Evolutionary conservation across 2,329 filamentous ascomycete species (phyloP), one percentile per base, ranked within the genome.

Genomic region (Penicillium nordicum): DNA sequence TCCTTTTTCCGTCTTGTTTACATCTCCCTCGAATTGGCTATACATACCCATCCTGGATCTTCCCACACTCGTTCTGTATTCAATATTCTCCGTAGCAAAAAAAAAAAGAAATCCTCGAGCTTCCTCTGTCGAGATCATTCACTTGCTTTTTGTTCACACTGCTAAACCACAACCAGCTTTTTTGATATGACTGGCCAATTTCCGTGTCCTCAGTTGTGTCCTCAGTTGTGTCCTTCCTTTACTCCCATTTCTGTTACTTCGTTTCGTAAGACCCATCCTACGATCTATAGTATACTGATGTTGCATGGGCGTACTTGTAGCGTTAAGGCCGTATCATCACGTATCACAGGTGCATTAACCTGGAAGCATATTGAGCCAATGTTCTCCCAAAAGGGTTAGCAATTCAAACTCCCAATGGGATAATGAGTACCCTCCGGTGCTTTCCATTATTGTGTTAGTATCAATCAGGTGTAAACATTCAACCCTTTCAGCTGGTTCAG

Each of bases 51-150:
- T 37, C 25, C 12, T 50, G 11, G 36, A 38, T 41, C 47, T 41
- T 30, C 25, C n/a, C 47, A 41, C 47, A 30, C 36, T 50, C 47
- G 47, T 50, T 50, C 36, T 50, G 47, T 50, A 41, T 23, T 30
- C 25, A 40, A 16, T 30, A 21, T 41, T 21, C 12, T 40, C 23
- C 14, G 36, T 50, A 30, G 25, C 32, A 5, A 14, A n/a, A 44
- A 29, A 43, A 25, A 12, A 37, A 50, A 14, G 8, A 30, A 41
- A 50, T 41, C 25, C 18, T 38, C 5, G 16, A 10, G 29, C 34
- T 49, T 48, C 8, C 7, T 25, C 30, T 14, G 36, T 32, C 27
- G 23, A 42, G 16, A n/a, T 25, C 40, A 2, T 44, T 44, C n/a
- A 14, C n/a, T 44, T 14, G 11, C n/a, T 30, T 29, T 30, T 30